Evolutionary conservation across 2,329 filamentous ascomycete genomes (phyloP).

Genomic region (Xylariaceae sp.): DNA sequence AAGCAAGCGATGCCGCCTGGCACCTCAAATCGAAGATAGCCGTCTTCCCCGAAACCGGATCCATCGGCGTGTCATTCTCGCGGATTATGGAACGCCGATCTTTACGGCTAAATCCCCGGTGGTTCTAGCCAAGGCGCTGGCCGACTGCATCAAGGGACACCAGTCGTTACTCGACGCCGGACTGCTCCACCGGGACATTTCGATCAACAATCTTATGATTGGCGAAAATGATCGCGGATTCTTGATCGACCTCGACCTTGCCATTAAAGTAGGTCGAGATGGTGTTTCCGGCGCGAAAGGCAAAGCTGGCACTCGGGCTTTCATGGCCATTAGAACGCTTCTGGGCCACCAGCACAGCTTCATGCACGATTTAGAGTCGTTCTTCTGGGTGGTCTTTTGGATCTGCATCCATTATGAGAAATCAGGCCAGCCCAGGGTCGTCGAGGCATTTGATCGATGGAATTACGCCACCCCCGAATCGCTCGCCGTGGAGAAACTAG

Average conservation of each 20-base stretch:
- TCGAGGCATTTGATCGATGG: neutral
- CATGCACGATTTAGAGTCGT: conserved; percentile 27
- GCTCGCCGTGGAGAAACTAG: neutral
- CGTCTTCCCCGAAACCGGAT: conserved; percentile 1
- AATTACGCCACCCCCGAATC: neutral
- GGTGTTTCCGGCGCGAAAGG: conserved; percentile 30
- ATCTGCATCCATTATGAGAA: neutral
- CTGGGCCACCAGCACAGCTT: conserved; percentile 21
- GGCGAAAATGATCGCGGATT: conserved; percentile 10
- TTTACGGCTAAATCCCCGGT: conserved; percentile 8
- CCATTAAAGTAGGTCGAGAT: conserved; percentile 30
- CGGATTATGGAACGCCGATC: conserved; percentile 6
- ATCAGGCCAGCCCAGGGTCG: neutral
- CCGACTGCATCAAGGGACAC: conserved; percentile 6
- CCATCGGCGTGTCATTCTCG: conserved; percentile 3
- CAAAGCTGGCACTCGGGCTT: conserved; percentile 33
- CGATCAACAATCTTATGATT: conserved; percentile 17
- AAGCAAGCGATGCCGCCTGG: conserved; percentile 3
- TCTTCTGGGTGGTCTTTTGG: conserved; percentile 26
- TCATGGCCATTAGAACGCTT: conserved; percentile 26
- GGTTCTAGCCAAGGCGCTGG: neutral
- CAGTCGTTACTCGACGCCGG: conserved; percentile 20
- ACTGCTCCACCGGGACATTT: conserved; percentile 35
- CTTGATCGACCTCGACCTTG: conserved; percentile 19
- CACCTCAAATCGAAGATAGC: neutral